phyloP scores from a whole-genome alignment of 257 asterid genomes.

The Nicotiana tabacum region DNA sequence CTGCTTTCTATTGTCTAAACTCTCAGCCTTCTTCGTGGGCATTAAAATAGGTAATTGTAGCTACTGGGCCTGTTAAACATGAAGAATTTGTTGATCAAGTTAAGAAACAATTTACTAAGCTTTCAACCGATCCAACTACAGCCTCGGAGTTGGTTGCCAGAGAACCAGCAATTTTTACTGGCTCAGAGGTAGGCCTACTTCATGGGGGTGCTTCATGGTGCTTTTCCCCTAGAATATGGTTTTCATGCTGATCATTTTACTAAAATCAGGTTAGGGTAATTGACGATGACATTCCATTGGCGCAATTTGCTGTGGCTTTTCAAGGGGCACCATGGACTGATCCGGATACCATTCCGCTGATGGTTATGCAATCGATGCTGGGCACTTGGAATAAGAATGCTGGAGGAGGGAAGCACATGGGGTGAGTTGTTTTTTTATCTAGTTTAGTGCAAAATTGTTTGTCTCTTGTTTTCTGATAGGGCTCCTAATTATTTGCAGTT shows the following conservation, averaged over 20 bases:
- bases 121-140: constrained; percentile 52
- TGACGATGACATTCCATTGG: constrained; percentile 70
- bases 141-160: constrained; percentile 59
- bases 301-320: constrained; percentile 84
- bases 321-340: constrained; percentile 95
- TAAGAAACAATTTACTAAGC: constrained; percentile 53
- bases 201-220: constrained; percentile 14
- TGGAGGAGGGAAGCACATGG: constrained; percentile 83
- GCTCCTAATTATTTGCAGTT: constrained; percentile 39
- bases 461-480: constrained; percentile 5
- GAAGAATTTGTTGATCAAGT: constrained; percentile 79
- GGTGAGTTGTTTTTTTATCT: constrained; percentile 38
- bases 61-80: constrained; percentile 82
- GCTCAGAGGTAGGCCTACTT: constrained; percentile 65
- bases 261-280: constrained; percentile 60
- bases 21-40: constrained; percentile 4
- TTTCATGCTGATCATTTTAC: constrained; percentile 11
- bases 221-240: constrained; percentile 2
- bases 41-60: constrained; percentile 57
- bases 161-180: constrained; percentile 76
- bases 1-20: not conserved
- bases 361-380: constrained; percentile 81
- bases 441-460: not conserved
- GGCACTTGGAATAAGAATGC: constrained; percentile 78
- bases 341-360: constrained; percentile 79